Evolutionary conservation across 129 eudicot species (phyloP), one percentile per base, ranked within the genome.

Genomic region (Arctium lappa): DNA sequence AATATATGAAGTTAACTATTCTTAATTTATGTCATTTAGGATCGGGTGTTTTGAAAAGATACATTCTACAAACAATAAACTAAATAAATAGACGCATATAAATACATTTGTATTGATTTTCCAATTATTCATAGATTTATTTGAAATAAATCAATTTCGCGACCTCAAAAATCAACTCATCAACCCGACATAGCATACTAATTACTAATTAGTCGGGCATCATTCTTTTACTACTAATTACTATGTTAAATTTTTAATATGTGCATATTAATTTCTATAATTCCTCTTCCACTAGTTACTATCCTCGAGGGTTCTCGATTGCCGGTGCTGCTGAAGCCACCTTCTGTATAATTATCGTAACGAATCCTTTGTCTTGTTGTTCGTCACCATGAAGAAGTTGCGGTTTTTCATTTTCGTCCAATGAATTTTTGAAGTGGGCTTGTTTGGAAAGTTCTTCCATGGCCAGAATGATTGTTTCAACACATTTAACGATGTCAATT

Each of bases 391-490:
- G 84, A 38, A 76, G 85, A 31, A 72, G n/a, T 4, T 78, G 81
- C 10, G 73, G 27, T 66, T 81, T 81, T 73, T 48, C 70, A 29
- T 22, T 36, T 77, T 70, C 37, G 8, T 71, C 31, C 27, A 12
- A 72, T 13, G n/a, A 75, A 71, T 62, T 75, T 48, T 39, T 79
- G 74, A 93, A 93, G 42, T 40, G 79, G n/a, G 95, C 95, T 69
- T 77, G 77, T 18, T 75, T 27, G 0, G 90, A 84, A 13, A 93
- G 91, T 29, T 91, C 94, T 12, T 81, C 79, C 7, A 88, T 80
- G 33, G 89, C 79, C 40, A 40, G 81, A 10, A 82, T 73, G 39
- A 93, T 81, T 31, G 82, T 81, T 8, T 91, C 91, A 16, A 89
- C 80, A 34, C 88, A 86, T 76, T 88, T 83, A 11, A 82, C 76